phyloP scores from a whole-genome alignment of 345 rosid species.

The Tarenaya hassleriana region DNA sequence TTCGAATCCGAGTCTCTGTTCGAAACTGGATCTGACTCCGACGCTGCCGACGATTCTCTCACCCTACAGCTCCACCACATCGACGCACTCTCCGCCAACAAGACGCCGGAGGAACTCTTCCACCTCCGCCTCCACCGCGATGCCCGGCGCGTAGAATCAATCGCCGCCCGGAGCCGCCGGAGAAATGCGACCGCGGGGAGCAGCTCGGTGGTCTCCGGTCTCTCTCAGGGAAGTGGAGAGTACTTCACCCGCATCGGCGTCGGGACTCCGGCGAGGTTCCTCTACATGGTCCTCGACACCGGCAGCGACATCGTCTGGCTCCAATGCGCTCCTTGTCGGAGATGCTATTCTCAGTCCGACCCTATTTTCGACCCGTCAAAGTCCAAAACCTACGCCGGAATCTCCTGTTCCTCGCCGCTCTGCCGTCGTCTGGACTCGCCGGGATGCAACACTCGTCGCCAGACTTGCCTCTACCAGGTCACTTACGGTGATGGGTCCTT shows the following conservation, averaged over 20 bases:
- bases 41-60: slow-evolving; percentile 25
- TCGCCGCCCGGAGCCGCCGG: slow-evolving; percentile 24
- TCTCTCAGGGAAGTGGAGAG: slow-evolving; percentile 93
- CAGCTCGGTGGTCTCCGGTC: slow-evolving; percentile 78
- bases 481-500: slow-evolving; percentile 92
- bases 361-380: slow-evolving; percentile 77
- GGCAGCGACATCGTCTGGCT: slow-evolving; percentile 96
- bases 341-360: slow-evolving; percentile 79
- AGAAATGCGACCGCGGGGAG: slow-evolving; percentile 36
- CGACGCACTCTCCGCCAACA: slow-evolving; percentile 52
- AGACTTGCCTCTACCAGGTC: slow-evolving; percentile 73
- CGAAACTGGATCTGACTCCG: slow-evolving; percentile 23
- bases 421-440: slow-evolving; percentile 58
- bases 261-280: slow-evolving; percentile 79
- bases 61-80: slow-evolving; percentile 61
- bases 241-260: slow-evolving; percentile 94
- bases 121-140: slow-evolving; percentile 65
- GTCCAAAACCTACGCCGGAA: slow-evolving; percentile 50
- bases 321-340: slow-evolving; percentile 87
- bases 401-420: slow-evolving; percentile 59
- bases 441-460: slow-evolving; percentile 43
- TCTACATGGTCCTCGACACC: slow-evolving; percentile 84
- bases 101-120: slow-evolving; percentile 60
- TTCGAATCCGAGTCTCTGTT: slow-evolving; percentile 21
- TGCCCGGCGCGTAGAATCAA: slow-evolving; percentile 43